Conservation (phyloP, 495 filamentous ascomycete genomes). For the Paragyromitra xinjiangensis region DNA sequence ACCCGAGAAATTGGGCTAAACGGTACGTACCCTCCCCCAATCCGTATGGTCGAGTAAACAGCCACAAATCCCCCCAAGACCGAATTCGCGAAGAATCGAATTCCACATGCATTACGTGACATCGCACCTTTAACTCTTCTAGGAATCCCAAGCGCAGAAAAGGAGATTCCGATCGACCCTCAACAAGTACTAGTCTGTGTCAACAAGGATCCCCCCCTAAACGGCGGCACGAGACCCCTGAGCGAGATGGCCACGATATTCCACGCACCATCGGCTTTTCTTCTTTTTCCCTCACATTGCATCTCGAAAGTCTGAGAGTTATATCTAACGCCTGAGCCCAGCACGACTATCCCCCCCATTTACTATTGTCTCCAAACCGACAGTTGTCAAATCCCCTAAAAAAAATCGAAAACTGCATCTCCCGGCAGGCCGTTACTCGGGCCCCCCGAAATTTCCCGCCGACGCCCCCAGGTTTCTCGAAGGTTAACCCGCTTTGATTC, state of each 20-base stretch:
- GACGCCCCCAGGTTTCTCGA: background rate
- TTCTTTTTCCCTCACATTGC: background rate
- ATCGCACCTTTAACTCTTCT: constrained; percentile 10
- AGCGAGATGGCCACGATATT: background rate
- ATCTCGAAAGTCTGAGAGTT: constrained; percentile 11
- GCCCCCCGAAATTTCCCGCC: constrained; percentile 9
- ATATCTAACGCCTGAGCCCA: constrained; percentile 26
- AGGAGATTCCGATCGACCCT: constrained; percentile 21
- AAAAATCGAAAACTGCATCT: background rate
- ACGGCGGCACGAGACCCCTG: constrained; percentile 15
- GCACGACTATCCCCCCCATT: background rate
- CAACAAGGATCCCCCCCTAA: background rate
- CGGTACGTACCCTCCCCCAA: background rate
- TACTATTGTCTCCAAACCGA: background rate
- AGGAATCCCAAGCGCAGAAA: constrained; percentile 17
- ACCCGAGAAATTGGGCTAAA: constrained; percentile 10
- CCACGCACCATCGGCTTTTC: background rate
- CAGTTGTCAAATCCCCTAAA: constrained; percentile 2
- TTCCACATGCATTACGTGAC: background rate
- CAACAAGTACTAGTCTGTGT: background rate
- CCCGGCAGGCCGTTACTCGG: background rate
- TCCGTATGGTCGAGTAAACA: background rate
- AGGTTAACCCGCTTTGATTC: constrained; percentile 10
- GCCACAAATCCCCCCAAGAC: background rate
- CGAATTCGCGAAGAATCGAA: background rate